Evolutionary conservation across 1,284 basidiomycete species (phyloP).

Genomic region (Boletellus deceptivus): DNA sequence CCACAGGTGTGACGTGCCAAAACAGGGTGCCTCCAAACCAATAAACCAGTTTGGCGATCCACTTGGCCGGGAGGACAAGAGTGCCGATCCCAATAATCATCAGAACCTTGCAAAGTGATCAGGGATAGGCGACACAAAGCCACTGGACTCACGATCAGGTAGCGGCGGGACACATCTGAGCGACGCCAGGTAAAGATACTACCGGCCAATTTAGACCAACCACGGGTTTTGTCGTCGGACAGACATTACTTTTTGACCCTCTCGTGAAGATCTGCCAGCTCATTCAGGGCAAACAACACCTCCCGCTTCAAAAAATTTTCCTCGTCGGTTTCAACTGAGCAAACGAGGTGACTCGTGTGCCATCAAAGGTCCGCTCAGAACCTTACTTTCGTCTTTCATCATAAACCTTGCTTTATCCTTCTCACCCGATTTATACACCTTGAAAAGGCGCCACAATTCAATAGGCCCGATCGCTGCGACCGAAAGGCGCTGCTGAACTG

Average conservation of each 20-base stretch:
- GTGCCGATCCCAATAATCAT: conserved; percentile 39
- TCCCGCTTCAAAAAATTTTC: conserved; percentile 46
- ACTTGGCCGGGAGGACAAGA: conserved; percentile 47
- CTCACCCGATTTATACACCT: conserved; percentile 32
- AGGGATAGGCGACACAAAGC: neutral
- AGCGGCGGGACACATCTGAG: conserved; percentile 47
- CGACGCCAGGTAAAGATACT: conserved; percentile 67
- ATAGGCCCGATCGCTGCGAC: conserved; percentile 46
- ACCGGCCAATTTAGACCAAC: conserved; percentile 5
- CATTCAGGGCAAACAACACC: conserved; percentile 42
- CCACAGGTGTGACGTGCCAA: conserved; percentile 63
- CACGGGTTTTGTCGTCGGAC: neutral
- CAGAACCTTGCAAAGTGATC: conserved; percentile 26
- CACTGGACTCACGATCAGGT: conserved; percentile 42
- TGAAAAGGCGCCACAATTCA: conserved; percentile 55
- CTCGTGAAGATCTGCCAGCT: conserved; percentile 63
- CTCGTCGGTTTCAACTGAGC: conserved; percentile 8
- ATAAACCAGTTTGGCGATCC: conserved; percentile 47
- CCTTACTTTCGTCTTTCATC: conserved; percentile 18
- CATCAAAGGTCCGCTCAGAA: neutral
- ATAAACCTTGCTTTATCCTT: conserved; percentile 30
- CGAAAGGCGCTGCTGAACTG: conserved; percentile 46
- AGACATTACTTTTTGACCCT: conserved; percentile 58
- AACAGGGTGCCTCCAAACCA: conserved; percentile 50
- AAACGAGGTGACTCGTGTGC: neutral